phyloP scores from a whole-genome alignment of 2,329 filamentous ascomycete species.

The Exophiala lecanii-corni region DNA sequence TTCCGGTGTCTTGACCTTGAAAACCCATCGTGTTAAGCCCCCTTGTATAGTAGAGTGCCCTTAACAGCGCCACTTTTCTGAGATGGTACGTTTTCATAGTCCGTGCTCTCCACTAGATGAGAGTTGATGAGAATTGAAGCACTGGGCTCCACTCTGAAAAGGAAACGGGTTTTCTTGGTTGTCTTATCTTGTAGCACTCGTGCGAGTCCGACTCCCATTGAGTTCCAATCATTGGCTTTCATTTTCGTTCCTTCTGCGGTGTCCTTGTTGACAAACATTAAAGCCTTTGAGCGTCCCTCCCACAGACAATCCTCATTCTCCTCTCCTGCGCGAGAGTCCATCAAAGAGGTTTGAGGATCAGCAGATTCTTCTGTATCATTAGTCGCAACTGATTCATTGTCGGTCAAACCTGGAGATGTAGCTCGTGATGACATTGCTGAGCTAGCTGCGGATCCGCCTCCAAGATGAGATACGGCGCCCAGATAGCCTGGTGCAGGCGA shows the following conservation, averaged over 20 bases:
- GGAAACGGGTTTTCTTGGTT: slow-evolving; percentile 61
- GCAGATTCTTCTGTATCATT: slow-evolving; percentile 49
- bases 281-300: slow-evolving; percentile 66
- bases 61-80: slow-evolving; percentile 24
- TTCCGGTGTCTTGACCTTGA: slow-evolving; percentile 25
- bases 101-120: slow-evolving; percentile 58
- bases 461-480: slow-evolving; percentile 27
- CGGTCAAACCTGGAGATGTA: slow-evolving; percentile 44
- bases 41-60: slow-evolving; percentile 23
- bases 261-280: slow-evolving; percentile 54
- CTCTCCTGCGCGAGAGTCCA: slow-evolving; percentile 62
- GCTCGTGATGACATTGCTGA: slow-evolving; percentile 40
- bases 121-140: slow-evolving; percentile 72
- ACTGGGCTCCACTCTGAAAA: slow-evolving; percentile 70
- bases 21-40: slow-evolving; percentile 21
- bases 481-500: slow-evolving; percentile 26
- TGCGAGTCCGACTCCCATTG: slow-evolving; percentile 66
- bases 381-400: slow-evolving; percentile 37
- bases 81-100: slow-evolving; percentile 29
- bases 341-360: slow-evolving; percentile 63
- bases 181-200: slow-evolving; percentile 70
- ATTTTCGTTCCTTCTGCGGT: slow-evolving; percentile 38
- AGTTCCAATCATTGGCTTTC: slow-evolving; percentile 54
- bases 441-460: slow-evolving; percentile 30
- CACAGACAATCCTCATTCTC: slow-evolving; percentile 67